Conservation (phyloP, 2,329 filamentous ascomycete genomes). For the Rachicladosporium sp. region DNA sequence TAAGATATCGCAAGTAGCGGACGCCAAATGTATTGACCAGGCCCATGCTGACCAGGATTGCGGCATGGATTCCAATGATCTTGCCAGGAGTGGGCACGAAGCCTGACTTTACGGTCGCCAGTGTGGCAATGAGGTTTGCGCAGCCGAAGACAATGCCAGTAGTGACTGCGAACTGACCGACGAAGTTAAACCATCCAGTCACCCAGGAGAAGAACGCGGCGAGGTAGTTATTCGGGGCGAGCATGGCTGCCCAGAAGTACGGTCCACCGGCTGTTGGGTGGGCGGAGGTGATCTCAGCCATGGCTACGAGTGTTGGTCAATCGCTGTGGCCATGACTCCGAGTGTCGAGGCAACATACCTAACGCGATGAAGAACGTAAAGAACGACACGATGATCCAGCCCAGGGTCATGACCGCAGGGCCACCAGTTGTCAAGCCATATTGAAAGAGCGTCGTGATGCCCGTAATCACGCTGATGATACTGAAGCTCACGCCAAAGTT, state of each 20-base stretch:
- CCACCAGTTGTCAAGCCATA: constrained; percentile 44
- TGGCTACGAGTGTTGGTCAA: too few species aligned
- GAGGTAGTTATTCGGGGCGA: constrained; percentile 35
- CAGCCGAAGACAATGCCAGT: constrained; percentile 37
- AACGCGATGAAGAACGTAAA: constrained; percentile 44
- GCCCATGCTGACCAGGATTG: constrained; percentile 42
- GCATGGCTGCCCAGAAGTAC: constrained; percentile 49
- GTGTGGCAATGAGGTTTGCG: constrained; percentile 34
- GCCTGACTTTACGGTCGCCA: constrained; percentile 32
- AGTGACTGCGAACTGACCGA: constrained; percentile 35
- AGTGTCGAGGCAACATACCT: constrained; percentile 29
- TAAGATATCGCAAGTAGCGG: constrained; percentile 42
- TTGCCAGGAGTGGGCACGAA: constrained; percentile 34
- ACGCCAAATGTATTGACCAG: constrained; percentile 48
- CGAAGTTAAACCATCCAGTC: constrained; percentile 39
- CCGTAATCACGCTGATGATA: constrained; percentile 50
- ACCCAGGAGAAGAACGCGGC: constrained; percentile 37
- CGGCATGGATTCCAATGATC: constrained; percentile 49
- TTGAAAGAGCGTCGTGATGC: constrained; percentile 45
- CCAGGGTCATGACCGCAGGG: constrained; percentile 43
- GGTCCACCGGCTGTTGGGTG: constrained; percentile 47
- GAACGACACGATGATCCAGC: constrained; percentile 44
- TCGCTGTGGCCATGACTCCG: too few species aligned
- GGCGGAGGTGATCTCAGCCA: constrained; percentile 45
- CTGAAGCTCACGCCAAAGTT: constrained; percentile 52